These are phyloP conservation scores for Letharia columbiana DNA, from an alignment of 495 filamentous ascomycete genomes.

Conservation along the genomic window DNA sequence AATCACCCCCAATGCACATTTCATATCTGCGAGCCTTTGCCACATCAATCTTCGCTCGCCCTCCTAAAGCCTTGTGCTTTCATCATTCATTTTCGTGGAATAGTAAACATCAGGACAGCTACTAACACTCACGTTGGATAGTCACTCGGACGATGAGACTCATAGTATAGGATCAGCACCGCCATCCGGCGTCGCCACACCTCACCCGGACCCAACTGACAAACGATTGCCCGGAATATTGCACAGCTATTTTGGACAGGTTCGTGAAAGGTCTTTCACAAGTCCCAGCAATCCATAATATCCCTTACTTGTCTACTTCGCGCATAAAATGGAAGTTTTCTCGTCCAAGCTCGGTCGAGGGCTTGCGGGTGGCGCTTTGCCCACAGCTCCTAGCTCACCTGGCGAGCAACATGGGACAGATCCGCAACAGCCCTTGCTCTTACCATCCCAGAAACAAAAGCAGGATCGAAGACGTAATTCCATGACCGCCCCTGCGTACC, in stretches of 20 bases:
- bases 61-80: background rate
- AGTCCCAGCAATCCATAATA: constrained; percentile 37
- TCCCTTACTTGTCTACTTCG: constrained; percentile 29
- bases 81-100: background rate
- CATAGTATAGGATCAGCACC: constrained; percentile 71
- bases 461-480: constrained; percentile 9
- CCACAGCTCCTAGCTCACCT: constrained; percentile 27
- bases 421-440: constrained; percentile 29
- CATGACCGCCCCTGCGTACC: constrained; percentile 35
- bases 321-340: constrained; percentile 27
- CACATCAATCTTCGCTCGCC: background rate
- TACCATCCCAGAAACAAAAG: constrained; percentile 8
- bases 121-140: constrained; percentile 16
- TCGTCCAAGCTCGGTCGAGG: constrained; percentile 10
- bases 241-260: constrained; percentile 90
- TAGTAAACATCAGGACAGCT: background rate
- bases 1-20: background rate
- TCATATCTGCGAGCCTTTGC: background rate
- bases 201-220: constrained; percentile 79
- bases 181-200: constrained; percentile 77
- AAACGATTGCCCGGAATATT: constrained; percentile 85
- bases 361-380: constrained; percentile 11
- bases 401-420: constrained; percentile 28
- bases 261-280: constrained; percentile 63
- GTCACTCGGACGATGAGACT: constrained; percentile 54